Evolutionary conservation across 2,329 filamentous ascomycete genomes (phyloP), one percentile per base, ranked within the genome.

Genomic region (Pseudogymnoascus sp.): DNA sequence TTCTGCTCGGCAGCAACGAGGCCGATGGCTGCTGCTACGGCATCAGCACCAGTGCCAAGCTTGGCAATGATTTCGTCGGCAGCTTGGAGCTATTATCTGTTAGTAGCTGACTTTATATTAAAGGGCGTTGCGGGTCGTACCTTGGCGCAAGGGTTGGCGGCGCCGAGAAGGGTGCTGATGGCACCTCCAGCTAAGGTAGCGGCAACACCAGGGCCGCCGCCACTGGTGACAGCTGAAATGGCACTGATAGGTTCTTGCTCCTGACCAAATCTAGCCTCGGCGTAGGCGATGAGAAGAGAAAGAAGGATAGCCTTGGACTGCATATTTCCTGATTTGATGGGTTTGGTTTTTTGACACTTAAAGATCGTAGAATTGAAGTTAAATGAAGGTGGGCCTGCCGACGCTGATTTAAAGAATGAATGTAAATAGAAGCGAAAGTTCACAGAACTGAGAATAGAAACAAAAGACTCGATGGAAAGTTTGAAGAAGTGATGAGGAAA

Each of bases 1-100:
- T 90, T 89, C 75, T 88, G 86, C 78, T 89, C 87, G 3, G 87
- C 86, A 25, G 83, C 81, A 12, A 89, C 86, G 38, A 89, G 79
- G 14, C 81, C 82, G 64, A 81, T 81, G 16, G 87, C 87, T 18
- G 84, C 87, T 12, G 81, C 78, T 64, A 89, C 78, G 67, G 86
- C 85, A 65, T 80, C 76, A n/a, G 79, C 75, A 68, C 84, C 83
- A 53, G 76, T 81, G 62, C 87, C 87, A 36, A 89, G 84, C 62
- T 83, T 75, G 7, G 79, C 70, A 66, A 89, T 79, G 71, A 90
- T 87, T 69, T 85, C 72, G 71, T 89, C 87, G 66, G 85, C 87
- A 53, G 85, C 83, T 21, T 75, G 74, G 68, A 89, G 84, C 81
- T 85, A 63, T 59, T 12, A 28, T 5, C 16, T 70, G 69, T 71